Percentiles rank a stretch among this genome's conserved stretches.
phyloP scores from a whole-genome alignment of 2,329 filamentous ascomycete genomes.

The Botrytis deweyae region DNA sequence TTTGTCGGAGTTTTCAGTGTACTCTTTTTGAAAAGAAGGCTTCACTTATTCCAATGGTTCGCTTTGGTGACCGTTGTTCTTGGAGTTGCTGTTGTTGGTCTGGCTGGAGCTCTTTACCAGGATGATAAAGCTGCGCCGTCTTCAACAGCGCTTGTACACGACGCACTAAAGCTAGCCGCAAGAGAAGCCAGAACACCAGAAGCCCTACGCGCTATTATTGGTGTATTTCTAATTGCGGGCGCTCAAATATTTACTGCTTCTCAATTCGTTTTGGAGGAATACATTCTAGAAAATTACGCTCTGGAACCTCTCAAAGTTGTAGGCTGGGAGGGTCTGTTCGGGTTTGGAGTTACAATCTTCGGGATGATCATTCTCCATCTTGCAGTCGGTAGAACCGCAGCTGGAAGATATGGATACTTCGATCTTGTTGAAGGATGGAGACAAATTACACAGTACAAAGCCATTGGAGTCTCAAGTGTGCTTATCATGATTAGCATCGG shows the following conservation, averaged over 20 bases:
- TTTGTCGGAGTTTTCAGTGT: conserved; percentile 97
- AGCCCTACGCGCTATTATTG: conserved; percentile 70
- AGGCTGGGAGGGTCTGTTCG: conserved; percentile 94
- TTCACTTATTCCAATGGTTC: conserved; percentile 89
- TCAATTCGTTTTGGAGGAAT: conserved; percentile 95
- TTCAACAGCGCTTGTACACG: conserved; percentile 42
- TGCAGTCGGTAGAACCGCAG: conserved; percentile 69
- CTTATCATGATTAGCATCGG: conserved; percentile 98
- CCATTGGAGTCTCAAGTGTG: conserved; percentile 74
- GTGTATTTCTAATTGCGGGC: conserved; percentile 85
- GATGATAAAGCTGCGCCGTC: conserved; percentile 49
- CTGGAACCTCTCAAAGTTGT: conserved; percentile 80
- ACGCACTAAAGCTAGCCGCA: conserved; percentile 44
- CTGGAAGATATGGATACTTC: conserved; percentile 79
- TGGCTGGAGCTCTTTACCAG: conserved; percentile 80
- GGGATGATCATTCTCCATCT: conserved; percentile 81
- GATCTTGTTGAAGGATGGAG: conserved; percentile 83
- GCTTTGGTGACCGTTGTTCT: conserved; percentile 82
- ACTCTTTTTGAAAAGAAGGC: conserved; percentile 75
- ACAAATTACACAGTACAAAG: conserved; percentile 70
- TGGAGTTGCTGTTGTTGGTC: conserved; percentile 85
- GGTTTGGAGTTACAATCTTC: conserved; percentile 74
- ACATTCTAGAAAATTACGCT: conserved; percentile 77
- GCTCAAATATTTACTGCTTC: conserved; percentile 96
- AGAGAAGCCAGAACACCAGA: conserved; percentile 49